These are phyloP conservation scores for Barbarea vulgaris DNA, from an alignment of 345 rosid genomes.

Conservation along the genomic window DNA sequence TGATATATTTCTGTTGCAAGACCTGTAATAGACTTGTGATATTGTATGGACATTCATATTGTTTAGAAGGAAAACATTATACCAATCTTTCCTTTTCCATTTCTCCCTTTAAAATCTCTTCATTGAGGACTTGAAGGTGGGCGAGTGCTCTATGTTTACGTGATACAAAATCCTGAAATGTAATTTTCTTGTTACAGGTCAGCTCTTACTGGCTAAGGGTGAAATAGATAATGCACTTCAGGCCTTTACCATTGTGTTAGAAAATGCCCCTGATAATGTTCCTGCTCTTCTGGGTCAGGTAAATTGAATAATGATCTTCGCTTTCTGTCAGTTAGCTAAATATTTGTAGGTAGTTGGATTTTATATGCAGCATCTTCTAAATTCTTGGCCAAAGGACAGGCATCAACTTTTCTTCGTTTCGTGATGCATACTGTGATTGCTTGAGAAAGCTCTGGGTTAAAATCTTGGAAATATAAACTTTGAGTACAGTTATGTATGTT, in stretches of 20 bases:
- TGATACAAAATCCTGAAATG: slow-evolving; percentile 1
- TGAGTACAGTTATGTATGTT: background rate
- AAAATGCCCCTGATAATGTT: slow-evolving; percentile 74
- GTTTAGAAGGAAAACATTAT: background rate
- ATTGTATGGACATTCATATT: slow-evolving; percentile 8
- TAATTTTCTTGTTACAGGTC: slow-evolving; percentile 59
- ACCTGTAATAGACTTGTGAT: slow-evolving; percentile 8
- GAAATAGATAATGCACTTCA: slow-evolving; percentile 88
- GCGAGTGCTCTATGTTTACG: slow-evolving; percentile 21
- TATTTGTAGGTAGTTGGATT: background rate
- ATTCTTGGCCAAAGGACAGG: slow-evolving; percentile 4
- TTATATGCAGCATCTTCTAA: background rate
- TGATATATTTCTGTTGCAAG: slow-evolving; percentile 13
- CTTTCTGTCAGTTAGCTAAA: background rate
- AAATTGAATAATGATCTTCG: slow-evolving; percentile 5
- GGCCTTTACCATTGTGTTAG: slow-evolving; percentile 87
- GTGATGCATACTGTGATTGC: slow-evolving; percentile 2
- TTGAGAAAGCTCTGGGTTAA: slow-evolving; percentile 2
- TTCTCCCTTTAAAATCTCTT: background rate
- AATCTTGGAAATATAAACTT: background rate
- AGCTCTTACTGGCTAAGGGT: slow-evolving; percentile 93
- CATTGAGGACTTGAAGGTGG: background rate
- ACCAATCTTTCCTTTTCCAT: background rate
- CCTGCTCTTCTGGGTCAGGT: slow-evolving; percentile 99
- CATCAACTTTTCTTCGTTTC: background rate